A percentile compares a stretch with the other conserved stretches of the same genome.
Evolutionary conservation across 495 filamentous ascomycete genomes (phyloP).

Genomic region (Bacidia rubella): DNA sequence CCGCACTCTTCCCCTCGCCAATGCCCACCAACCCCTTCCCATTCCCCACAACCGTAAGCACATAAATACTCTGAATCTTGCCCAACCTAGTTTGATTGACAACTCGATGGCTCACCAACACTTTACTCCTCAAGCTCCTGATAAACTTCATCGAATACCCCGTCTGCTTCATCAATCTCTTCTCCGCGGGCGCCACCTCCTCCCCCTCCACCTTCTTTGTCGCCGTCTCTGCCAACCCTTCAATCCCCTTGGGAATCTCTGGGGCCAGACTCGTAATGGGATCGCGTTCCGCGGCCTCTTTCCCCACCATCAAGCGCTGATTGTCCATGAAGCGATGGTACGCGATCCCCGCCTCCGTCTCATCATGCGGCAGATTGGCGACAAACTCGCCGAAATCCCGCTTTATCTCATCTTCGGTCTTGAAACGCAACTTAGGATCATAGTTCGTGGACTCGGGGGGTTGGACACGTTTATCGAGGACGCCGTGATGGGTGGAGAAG

Average conservation of each 20-base stretch:
- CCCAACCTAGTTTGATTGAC: conserved; percentile 92
- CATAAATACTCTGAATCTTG: conserved; percentile 63
- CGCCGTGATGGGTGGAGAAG: conserved; percentile 59
- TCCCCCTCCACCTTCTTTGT: conserved; percentile 9
- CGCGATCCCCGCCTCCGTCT: conserved; percentile 22
- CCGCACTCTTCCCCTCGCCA: conserved; percentile 76
- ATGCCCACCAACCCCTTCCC: conserved; percentile 71
- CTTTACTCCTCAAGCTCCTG: conserved; percentile 40
- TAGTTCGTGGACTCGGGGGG: conserved; percentile 34
- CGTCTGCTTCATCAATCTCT: conserved; percentile 51
- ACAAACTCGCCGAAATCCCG: conserved; percentile 45
- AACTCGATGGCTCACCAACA: conserved; percentile 57
- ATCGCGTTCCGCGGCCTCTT: conserved; percentile 37
- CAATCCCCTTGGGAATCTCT: conserved; percentile 32
- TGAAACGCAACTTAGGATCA: conserved; percentile 48
- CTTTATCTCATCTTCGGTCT: conserved; percentile 43
- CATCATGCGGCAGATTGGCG: conserved; percentile 36
- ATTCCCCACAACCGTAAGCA: conserved; percentile 70
- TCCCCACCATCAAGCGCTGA: conserved; percentile 33
- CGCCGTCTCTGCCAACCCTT: conserved; percentile 11
- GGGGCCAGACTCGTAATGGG: conserved; percentile 33
- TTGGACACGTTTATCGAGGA: conserved; percentile 54
- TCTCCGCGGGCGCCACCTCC: conserved; percentile 39
- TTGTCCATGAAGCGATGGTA: conserved; percentile 35
- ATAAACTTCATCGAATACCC: conserved; percentile 51